phyloP scores from a whole-genome alignment of 495 filamentous ascomycete genomes.

The Thermothielavioides terrestris region DNA sequence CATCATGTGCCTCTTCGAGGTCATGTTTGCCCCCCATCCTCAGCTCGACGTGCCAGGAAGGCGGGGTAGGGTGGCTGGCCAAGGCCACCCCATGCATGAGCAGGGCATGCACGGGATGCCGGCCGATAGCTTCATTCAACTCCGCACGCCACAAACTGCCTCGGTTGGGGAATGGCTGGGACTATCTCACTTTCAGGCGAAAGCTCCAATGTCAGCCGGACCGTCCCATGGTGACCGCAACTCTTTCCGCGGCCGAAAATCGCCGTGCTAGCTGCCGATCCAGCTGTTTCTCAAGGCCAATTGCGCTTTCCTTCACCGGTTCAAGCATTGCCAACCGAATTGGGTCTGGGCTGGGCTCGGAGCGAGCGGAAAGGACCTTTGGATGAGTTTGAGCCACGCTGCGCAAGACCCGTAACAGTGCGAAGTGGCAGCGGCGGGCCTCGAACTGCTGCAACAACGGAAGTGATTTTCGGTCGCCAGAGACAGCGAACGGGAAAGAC shows the following conservation, averaged over 20 bases:
- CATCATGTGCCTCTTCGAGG: constrained; percentile 1
- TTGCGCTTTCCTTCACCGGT: background rate
- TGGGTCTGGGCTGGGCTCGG: background rate
- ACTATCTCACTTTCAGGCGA: background rate
- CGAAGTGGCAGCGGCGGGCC: background rate
- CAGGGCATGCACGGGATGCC: background rate
- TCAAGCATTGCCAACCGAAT: background rate
- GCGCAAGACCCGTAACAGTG: background rate
- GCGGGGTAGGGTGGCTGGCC: background rate
- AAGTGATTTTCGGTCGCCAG: background rate
- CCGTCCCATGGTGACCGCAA: constrained; percentile 13
- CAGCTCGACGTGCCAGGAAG: background rate
- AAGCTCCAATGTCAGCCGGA: constrained; percentile 8
- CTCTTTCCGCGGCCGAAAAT: background rate
- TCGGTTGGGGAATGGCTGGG: background rate
- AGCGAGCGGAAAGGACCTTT: background rate
- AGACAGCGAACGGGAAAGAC: background rate
- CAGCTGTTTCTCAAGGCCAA: background rate
- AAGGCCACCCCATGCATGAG: background rate
- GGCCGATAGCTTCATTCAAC: constrained; percentile 1
- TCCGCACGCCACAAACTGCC: constrained; percentile 5
- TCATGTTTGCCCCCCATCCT: constrained; percentile 1
- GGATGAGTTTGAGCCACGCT: background rate
- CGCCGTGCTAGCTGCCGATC: constrained; percentile 7
- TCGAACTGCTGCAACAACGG: constrained; percentile 3